These are phyloP conservation scores for Oidiodendron maius DNA, from an alignment of 495 filamentous ascomycete species.

Conservation along the genomic window DNA sequence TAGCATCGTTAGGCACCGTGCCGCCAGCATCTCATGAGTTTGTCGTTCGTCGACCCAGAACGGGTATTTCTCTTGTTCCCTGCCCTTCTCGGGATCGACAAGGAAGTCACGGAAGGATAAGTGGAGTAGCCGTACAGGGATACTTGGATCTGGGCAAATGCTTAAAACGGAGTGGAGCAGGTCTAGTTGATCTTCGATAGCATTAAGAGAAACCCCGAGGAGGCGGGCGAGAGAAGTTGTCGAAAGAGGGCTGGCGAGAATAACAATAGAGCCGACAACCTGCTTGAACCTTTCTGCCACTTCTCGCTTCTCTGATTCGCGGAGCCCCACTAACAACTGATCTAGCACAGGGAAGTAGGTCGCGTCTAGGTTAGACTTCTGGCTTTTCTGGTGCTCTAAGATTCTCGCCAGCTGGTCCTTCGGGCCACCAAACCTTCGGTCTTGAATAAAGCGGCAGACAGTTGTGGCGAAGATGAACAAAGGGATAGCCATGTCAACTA, in stretches of 20 bases:
- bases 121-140: constrained; percentile 29
- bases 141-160: constrained; percentile 9
- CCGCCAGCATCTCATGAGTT: constrained; percentile 26
- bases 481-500: constrained; percentile 31
- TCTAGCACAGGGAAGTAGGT: constrained; percentile 29
- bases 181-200: not conserved
- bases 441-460: constrained; percentile 33
- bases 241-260: constrained; percentile 19
- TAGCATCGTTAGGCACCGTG: constrained; percentile 30
- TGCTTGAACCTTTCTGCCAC: constrained; percentile 16
- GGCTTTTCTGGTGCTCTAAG: constrained; percentile 21
- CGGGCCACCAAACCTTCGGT: constrained; percentile 7
- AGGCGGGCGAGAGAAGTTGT: not conserved
- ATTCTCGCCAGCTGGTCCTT: constrained; percentile 20
- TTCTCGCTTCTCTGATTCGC: too few relatives aligned
- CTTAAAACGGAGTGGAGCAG: constrained; percentile 21
- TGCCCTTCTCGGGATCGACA: constrained; percentile 27
- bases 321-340: too few relatives aligned
- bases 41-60: constrained; percentile 35
- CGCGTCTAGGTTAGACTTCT: constrained; percentile 22
- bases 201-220: too few relatives aligned
- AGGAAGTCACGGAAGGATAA: constrained; percentile 48
- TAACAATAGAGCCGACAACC: constrained; percentile 27
- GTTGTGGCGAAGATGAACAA: constrained; percentile 41
- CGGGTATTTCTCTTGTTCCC: constrained; percentile 22